Conservation (phyloP, 2,329 filamentous ascomycete species). For the Ceratocystis lukuohia region DNA sequence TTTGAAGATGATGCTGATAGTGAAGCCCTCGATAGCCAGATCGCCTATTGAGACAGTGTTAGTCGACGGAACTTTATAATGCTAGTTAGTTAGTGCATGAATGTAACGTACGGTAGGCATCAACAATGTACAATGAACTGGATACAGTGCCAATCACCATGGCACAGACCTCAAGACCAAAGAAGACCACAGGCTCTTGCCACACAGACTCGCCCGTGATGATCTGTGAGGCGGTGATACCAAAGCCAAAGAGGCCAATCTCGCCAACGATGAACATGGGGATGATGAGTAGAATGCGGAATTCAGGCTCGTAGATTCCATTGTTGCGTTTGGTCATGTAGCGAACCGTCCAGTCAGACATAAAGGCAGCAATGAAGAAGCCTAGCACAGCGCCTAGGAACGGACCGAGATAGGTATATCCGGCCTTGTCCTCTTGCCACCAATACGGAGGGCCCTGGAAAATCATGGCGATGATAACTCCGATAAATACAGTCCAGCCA, state of each 20-base stretch:
- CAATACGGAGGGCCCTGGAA: conserved; percentile 70
- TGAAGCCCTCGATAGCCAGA: conserved; percentile 76
- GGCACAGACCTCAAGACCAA: conserved; percentile 68
- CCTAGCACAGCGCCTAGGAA: conserved; percentile 73
- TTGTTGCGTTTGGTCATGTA: conserved; percentile 59
- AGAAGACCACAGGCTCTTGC: conserved; percentile 66
- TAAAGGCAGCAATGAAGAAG: conserved; percentile 57
- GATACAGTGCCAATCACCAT: conserved; percentile 89
- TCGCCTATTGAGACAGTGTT: conserved; percentile 39
- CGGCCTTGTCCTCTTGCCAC: conserved; percentile 68
- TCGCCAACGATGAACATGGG: conserved; percentile 68
- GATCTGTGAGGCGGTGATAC: conserved; percentile 54
- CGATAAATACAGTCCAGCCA: conserved; percentile 90
- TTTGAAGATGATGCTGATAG: conserved; percentile 83
- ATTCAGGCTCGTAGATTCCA: conserved; percentile 84
- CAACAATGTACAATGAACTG: conserved; percentile 76
- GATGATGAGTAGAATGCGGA: conserved; percentile 67
- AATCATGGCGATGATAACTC: conserved; percentile 67
- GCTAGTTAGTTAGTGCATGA: conserved; percentile 8
- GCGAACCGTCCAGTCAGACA: conserved; percentile 61
- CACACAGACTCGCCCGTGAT: conserved; percentile 46
- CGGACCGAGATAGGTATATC: conserved; percentile 76
- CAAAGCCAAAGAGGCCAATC: conserved; percentile 74
- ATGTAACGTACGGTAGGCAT: conserved; percentile 62
- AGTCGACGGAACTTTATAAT: not conserved